Percentiles rank a stretch among this genome's conserved stretches.
Conservation (phyloP, 768 basidiomycete genomes). For the Russula vinacea region DNA sequence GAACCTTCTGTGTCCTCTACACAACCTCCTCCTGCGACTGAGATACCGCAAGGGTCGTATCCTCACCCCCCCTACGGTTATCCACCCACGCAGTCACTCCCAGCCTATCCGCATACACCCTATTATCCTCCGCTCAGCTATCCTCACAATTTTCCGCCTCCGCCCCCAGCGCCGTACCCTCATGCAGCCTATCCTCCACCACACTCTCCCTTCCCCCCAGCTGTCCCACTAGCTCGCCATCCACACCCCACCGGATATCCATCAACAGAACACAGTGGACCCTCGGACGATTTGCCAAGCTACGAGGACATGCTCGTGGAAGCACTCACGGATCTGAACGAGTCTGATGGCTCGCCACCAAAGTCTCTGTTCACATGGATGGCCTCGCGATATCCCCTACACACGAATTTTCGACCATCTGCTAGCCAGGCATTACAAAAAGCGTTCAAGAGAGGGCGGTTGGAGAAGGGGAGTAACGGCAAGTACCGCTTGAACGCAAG, state of each 20-base stretch:
- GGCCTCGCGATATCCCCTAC: conserved; percentile 74
- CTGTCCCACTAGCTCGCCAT: conserved; percentile 27
- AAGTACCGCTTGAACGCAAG: conserved; percentile 71
- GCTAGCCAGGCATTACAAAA: conserved; percentile 89
- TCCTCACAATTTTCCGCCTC: conserved; percentile 36
- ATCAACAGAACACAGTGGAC: conserved; percentile 32
- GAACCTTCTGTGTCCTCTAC: conserved; percentile 3
- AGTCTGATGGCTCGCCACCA: conserved; percentile 77
- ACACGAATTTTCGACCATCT: conserved; percentile 85
- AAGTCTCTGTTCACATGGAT: conserved; percentile 84
- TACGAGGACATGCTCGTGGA: conserved; percentile 93
- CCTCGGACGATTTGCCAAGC: conserved; percentile 63
- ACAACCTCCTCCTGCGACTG: not conserved
- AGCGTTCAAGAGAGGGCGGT: conserved; percentile 74
- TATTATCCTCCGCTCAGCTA: conserved; percentile 55
- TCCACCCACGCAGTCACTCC: conserved; percentile 39
- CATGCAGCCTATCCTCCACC: conserved; percentile 38
- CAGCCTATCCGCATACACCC: conserved; percentile 63
- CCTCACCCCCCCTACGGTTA: conserved; percentile 58
- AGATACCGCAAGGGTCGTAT: conserved; percentile 36
- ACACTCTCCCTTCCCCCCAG: conserved; percentile 33
- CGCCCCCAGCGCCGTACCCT: conserved; percentile 37
- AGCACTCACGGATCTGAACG: conserved; percentile 61
- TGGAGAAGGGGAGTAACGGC: conserved; percentile 69
- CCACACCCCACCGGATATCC: conserved; percentile 25